phyloP scores from a whole-genome alignment of 1,139 yeast genomes.

The Geotrichum phurueaensis region DNA sequence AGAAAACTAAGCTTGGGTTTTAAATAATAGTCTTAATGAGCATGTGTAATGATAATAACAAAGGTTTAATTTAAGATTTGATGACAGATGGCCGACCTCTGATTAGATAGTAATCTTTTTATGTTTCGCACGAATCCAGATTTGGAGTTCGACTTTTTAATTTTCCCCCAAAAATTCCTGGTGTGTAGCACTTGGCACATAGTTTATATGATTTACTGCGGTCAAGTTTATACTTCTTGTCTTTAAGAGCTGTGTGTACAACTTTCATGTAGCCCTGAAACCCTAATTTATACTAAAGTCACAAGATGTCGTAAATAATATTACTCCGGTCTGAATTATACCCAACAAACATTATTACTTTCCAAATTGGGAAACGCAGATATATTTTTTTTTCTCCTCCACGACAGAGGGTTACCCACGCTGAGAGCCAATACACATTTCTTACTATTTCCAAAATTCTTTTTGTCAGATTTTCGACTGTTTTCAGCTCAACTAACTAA shows the following conservation, averaged over 20 bases:
- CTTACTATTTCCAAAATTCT: slow-evolving; percentile 7
- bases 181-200: not conserved
- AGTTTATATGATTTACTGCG: not conserved
- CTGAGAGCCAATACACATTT: not conserved
- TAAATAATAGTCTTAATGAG: not conserved
- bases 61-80: not conserved
- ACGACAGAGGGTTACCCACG: slow-evolving; percentile 5
- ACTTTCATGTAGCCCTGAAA: not conserved
- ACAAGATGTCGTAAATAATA: not conserved
- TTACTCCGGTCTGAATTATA: not conserved
- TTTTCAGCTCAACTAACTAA: slow-evolving; percentile 12
- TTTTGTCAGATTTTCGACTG: slow-evolving; percentile 8
- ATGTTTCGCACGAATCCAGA: too few species aligned
- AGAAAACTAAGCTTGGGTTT: slow-evolving; percentile 3
- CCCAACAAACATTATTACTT: not conserved
- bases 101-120: not conserved
- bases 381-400: not conserved
- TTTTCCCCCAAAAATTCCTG: too few species aligned
- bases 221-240: not conserved
- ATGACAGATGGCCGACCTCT: not conserved
- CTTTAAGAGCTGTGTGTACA: not conserved
- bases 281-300: not conserved
- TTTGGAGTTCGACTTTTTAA: too few species aligned
- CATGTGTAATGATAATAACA: not conserved
- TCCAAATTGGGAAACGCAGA: not conserved